Conservation (phyloP, 202 grass and related monocot species). For the Dendrocalamus latiflorus region DNA sequence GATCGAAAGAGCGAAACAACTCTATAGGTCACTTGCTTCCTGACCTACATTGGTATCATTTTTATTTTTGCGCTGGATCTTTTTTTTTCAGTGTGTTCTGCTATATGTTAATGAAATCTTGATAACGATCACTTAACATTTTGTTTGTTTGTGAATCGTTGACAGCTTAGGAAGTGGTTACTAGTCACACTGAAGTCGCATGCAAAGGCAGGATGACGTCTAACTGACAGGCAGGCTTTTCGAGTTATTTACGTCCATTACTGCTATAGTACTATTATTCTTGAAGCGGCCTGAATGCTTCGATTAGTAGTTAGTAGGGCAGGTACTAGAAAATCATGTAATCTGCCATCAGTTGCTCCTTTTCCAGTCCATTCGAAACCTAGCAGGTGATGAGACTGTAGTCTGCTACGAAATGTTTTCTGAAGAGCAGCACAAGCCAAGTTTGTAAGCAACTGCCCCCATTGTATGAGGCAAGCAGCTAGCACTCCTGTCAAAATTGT, state of each 20-base stretch:
- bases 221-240: slow-evolving; percentile 25
- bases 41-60: background rate
- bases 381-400: slow-evolving; percentile 12
- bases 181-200: background rate
- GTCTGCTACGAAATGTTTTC: background rate
- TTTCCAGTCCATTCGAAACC: background rate
- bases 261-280: slow-evolving; percentile 14
- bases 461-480: no score
- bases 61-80: background rate
- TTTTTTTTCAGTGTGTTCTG: background rate
- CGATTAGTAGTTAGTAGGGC: no score
- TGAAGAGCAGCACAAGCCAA: no score
- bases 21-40: background rate
- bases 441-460: no score
- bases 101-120: background rate
- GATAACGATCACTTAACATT: background rate
- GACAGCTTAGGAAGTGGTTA: slow-evolving; percentile 31
- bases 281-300: slow-evolving; percentile 30
- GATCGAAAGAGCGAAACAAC: background rate
- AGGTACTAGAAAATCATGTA: no score
- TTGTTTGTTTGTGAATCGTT: background rate
- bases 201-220: slow-evolving; percentile 18
- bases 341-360: background rate
- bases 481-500: background rate
- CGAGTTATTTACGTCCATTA: slow-evolving; percentile 4